Percentiles rank a stretch among this genome's conserved stretches.
phyloP scores from a whole-genome alignment of 2,329 filamentous ascomycete genomes.

The Dothistroma septosporum region DNA sequence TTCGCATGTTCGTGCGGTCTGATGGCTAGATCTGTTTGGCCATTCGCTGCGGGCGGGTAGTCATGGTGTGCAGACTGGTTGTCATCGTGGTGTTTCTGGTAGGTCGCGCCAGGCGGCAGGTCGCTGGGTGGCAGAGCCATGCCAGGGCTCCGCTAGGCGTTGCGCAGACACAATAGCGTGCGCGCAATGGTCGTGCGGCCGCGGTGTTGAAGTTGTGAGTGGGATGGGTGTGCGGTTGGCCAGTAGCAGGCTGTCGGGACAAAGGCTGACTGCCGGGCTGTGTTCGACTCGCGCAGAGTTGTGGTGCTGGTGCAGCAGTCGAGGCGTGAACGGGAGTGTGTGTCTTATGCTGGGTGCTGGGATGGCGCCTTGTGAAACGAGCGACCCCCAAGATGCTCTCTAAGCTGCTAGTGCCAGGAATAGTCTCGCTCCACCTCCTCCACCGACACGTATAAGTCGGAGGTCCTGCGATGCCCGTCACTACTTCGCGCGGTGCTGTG shows the following conservation, averaged over 20 bases:
- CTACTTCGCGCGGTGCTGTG: neutral
- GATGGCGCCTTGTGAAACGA: too few relatives aligned
- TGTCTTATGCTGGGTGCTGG: too few relatives aligned
- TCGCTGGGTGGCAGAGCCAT: slow-evolving; percentile 32
- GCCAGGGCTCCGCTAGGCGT: slow-evolving; percentile 21
- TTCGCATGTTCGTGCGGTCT: slow-evolving; percentile 16
- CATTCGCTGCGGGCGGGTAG: slow-evolving; percentile 16
- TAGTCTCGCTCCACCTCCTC: neutral
- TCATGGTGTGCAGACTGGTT: slow-evolving; percentile 7
- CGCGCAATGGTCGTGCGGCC: slow-evolving; percentile 15
- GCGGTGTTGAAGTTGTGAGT: neutral
- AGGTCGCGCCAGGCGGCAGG: slow-evolving; percentile 24
- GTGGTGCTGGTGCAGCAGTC: neutral
- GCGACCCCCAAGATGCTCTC: too few relatives aligned
- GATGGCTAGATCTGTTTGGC: slow-evolving; percentile 13
- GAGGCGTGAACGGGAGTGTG: neutral
- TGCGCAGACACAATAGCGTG: slow-evolving; percentile 10
- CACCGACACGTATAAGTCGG: neutral
- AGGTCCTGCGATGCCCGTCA: neutral
- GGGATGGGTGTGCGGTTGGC: neutral
- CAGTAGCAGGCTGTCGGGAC: neutral
- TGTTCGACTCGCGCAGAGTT: neutral
- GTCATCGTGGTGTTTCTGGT: slow-evolving; percentile 24
- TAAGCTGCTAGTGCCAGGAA: neutral
- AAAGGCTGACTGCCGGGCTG: neutral